Base-by-base conservation (phyloP, 208 protist genomes). In the Leishmania turanica region DNA sequence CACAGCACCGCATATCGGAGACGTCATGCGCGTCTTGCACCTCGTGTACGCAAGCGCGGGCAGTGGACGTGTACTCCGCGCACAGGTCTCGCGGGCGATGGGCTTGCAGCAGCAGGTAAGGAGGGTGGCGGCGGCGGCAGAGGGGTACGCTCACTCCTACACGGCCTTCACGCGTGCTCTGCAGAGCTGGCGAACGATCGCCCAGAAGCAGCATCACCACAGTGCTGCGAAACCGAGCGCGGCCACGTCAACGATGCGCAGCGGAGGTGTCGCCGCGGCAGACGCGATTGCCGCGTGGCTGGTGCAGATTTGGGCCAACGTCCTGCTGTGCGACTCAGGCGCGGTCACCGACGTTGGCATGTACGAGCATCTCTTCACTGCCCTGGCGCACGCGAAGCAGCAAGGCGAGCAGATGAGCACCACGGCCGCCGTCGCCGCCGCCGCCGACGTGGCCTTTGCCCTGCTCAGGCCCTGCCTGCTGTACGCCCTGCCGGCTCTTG, bases 381-480 rank as follows among this genome's bases (percentile, higher is more conserved):
- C 78, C 8, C 68, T 86, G 1, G 82, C 77, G 40, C 78, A 75
- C 27, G 77, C 66, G 42, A 77, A 75, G 62, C 82, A 85, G 64
- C 68, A 71, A 65, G 21, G 51, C n/a, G 60, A 71, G 42, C 47
- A 51, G 17, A 31, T 13, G 8, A 42, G 60, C 56, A n/a, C 37
- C n/a, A 13, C 51, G 6, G 40, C 49, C 56, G 31, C 62, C 11
- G 62, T 34, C 7, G 2, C 79, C 37, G 37, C n/a, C 6, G 58
- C 74, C 6, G 78, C 78, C 9, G 78, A 83, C 24, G 74, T 83
- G 8, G 72, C 77, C 45, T 79, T 85, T 58, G 73, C 81, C 5
- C n/a, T 88, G 9, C 78, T 88, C 31, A 77, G 80, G 42, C 85
- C 85, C 62, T 85, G 65, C 68, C 56, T 82, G 1, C 78, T 85